These are phyloP conservation scores for Candida hispaniensis DNA, from an alignment of 805 yeast genomes.

Conservation along the genomic window DNA sequence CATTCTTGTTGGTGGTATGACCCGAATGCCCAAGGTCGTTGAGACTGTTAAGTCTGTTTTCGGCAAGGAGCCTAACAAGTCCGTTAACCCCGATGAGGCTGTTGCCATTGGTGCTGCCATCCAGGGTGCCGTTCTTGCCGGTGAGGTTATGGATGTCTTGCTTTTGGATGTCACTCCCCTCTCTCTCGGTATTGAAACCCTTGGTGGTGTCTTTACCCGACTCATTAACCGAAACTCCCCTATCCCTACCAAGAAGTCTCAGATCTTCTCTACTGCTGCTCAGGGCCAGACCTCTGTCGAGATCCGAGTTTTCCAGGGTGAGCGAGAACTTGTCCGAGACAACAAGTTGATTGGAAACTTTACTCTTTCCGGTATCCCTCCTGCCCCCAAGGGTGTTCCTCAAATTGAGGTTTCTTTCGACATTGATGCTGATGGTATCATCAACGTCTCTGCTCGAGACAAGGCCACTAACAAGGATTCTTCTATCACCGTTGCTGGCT, in stretches of 20 bases:
- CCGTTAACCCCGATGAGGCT: constrained; percentile 92
- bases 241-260: constrained; percentile 93
- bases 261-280: constrained; percentile 91
- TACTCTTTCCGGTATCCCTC: constrained; percentile 89
- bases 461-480: constrained; percentile 90
- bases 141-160: constrained; percentile 87
- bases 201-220: constrained; percentile 95
- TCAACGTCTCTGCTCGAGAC: constrained; percentile 89
- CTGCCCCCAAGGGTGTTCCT: constrained; percentile 91
- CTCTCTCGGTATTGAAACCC: constrained; percentile 92
- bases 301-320: constrained; percentile 98
- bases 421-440: constrained; percentile 95
- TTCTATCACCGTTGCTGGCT: constrained; percentile 91
- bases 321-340: constrained; percentile 95
- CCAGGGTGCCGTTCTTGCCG: constrained; percentile 93
- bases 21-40: constrained; percentile 82
- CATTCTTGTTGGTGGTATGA: constrained; percentile 84
- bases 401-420: constrained; percentile 92
- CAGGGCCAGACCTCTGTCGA: constrained; percentile 95
- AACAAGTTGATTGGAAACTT: constrained; percentile 96
- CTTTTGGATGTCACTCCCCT: constrained; percentile 83
- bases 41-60: constrained; percentile 67
- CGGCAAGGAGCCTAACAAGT: constrained; percentile 75
- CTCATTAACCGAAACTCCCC: constrained; percentile 89
- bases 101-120: constrained; percentile 96